phyloP scores from a whole-genome alignment of 2,329 filamentous ascomycete genomes.

The Diaporthe ampelina region DNA sequence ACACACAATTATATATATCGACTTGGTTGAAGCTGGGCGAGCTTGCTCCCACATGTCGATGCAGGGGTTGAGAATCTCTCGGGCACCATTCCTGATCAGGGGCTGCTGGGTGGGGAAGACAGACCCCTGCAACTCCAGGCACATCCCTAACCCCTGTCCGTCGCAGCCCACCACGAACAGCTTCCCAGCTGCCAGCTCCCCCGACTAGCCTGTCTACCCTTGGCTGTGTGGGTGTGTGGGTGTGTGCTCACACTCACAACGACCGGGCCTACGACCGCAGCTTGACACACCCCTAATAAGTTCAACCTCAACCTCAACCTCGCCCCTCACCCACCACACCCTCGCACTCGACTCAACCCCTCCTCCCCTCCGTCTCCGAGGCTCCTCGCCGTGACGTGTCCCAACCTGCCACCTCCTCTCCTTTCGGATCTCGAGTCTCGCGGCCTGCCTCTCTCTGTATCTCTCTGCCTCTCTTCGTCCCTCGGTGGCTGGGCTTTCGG shows the following conservation, averaged over 20 bases:
- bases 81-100: conserved; percentile 32
- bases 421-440: conserved; percentile 17
- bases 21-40: neutral
- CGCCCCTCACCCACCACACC: conserved; percentile 15
- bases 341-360: conserved; percentile 15
- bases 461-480: neutral
- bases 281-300: conserved; percentile 23
- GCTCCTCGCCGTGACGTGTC: conserved; percentile 22
- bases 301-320: conserved; percentile 22
- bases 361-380: conserved; percentile 21
- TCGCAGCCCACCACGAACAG: conserved; percentile 31
- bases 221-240: neutral
- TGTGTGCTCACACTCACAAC: conserved; percentile 1
- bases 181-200: conserved; percentile 25
- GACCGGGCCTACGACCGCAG: conserved; percentile 16
- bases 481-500: conserved; percentile 29
- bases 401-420: conserved; percentile 28
- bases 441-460: conserved; percentile 29
- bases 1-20: too few species aligned
- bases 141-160: conserved; percentile 31
- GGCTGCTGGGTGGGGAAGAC: conserved; percentile 16
- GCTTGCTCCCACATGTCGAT: conserved; percentile 15
- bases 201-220: conserved; percentile 3
- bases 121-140: conserved; percentile 27
- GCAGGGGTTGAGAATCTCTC: conserved; percentile 30